Percentiles rank a stretch among this genome's conserved stretches.
These are phyloP conservation scores for Pulveroboletus sp. DNA, from an alignment of 768 basidiomycete genomes.

Conservation along the genomic window DNA sequence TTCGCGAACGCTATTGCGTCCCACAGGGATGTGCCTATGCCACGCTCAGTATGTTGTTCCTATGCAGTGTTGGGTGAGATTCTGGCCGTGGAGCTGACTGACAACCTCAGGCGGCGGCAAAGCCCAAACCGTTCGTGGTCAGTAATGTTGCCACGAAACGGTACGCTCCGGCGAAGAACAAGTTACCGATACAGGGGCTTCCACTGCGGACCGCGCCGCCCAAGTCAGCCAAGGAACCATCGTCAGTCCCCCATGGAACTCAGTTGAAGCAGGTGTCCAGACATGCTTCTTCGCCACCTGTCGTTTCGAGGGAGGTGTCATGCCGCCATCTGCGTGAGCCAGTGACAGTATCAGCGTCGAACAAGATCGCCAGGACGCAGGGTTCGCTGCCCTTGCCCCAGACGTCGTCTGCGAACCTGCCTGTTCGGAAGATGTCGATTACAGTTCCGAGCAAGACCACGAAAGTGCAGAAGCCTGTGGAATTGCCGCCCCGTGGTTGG, in stretches of 20 bases:
- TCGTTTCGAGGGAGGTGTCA: not conserved
- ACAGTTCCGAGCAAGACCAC: too few species aligned
- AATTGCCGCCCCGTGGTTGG: not conserved
- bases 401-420: not conserved
- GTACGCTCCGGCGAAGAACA: not conserved
- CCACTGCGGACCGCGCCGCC: not conserved
- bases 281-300: too few species aligned
- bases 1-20: not conserved
- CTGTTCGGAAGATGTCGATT: too few species aligned
- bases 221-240: not conserved
- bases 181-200: not conserved
- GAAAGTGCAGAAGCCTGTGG: not conserved
- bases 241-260: not conserved
- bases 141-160: slow-evolving; percentile 1
- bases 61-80: not conserved
- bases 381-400: not conserved
- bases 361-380: not conserved
- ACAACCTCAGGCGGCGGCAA: not conserved
- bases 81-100: not conserved
- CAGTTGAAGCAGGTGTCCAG: not conserved
- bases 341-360: not conserved
- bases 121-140: slow-evolving; percentile 12
- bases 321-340: too few species aligned
- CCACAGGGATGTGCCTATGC: not conserved
- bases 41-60: slow-evolving; percentile 2